These are phyloP conservation scores for Penicillium manginii DNA, from an alignment of 495 filamentous ascomycete species.

Conservation along the genomic window DNA sequence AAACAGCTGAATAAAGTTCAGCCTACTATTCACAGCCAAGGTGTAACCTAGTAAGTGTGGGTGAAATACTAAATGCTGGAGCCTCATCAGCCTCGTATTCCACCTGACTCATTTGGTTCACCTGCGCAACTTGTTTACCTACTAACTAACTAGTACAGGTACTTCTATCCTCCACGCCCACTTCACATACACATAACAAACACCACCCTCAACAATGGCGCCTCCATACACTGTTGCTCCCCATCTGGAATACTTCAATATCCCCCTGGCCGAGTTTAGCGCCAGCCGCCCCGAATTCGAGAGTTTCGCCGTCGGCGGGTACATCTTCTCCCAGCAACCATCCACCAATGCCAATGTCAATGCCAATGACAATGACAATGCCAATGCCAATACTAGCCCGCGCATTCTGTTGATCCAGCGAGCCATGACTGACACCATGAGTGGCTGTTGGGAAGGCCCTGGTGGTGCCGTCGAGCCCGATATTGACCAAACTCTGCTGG, in stretches of 20 bases:
- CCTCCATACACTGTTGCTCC: slow-evolving; percentile 38
- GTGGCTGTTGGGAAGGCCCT: slow-evolving; percentile 60
- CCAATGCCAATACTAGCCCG: neutral
- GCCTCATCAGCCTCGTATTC: too few relatives aligned
- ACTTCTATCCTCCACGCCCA: neutral
- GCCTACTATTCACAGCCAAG: too few relatives aligned
- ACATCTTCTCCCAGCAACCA: slow-evolving; percentile 42
- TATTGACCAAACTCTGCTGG: slow-evolving; percentile 54
- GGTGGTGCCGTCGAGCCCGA: slow-evolving; percentile 54
- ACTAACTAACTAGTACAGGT: too few relatives aligned
- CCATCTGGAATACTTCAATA: slow-evolving; percentile 41
- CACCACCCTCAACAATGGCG: slow-evolving; percentile 10
- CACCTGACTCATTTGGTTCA: too few relatives aligned
- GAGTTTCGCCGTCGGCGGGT: slow-evolving; percentile 41
- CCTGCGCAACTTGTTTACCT: too few relatives aligned
- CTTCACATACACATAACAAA: neutral
- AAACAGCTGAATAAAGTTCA: too few relatives aligned
- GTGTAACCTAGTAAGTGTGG: too few relatives aligned
- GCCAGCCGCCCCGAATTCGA: slow-evolving; percentile 38
- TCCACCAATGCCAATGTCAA: neutral
- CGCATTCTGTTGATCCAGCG: slow-evolving; percentile 59
- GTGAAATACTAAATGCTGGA: too few relatives aligned
- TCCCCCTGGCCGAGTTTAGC: slow-evolving; percentile 40
- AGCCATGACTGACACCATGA: slow-evolving; percentile 45
- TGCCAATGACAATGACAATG: neutral